Conservation (phyloP, 768 basidiomycete genomes). For the Trametes coccinea region DNA sequence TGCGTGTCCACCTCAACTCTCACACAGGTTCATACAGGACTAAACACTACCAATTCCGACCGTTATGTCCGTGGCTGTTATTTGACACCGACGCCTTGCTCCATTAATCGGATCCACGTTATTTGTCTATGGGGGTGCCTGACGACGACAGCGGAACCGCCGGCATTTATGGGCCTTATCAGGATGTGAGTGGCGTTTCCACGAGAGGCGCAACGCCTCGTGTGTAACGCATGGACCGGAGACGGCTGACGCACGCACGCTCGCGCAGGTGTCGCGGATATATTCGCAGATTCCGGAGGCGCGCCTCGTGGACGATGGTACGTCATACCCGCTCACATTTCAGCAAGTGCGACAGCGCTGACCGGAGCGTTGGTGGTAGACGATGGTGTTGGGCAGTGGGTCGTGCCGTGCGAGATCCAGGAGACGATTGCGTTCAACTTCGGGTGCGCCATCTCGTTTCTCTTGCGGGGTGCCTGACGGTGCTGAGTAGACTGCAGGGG, state of each 20-base stretch:
- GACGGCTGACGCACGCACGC: background rate
- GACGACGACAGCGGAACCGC: conserved; percentile 53
- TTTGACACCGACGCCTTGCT: background rate
- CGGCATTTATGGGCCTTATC: conserved; percentile 76
- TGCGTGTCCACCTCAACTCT: conserved; percentile 37
- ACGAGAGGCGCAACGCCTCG: background rate
- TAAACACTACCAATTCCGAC: too few species aligned
- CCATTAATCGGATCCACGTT: background rate
- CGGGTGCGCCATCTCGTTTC: conserved; percentile 46
- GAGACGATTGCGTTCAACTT: conserved; percentile 66
- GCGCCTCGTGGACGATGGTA: conserved; percentile 66
- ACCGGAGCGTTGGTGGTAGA: background rate
- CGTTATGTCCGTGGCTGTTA: too few species aligned
- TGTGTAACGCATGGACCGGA: background rate
- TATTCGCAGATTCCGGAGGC: conserved; percentile 60
- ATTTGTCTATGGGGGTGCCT: conserved; percentile 1
- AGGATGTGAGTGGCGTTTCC: conserved; percentile 52
- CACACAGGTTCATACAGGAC: background rate
- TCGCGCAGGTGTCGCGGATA: conserved; percentile 60
- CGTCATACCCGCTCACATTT: conserved; percentile 20
- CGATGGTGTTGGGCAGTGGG: conserved; percentile 60
- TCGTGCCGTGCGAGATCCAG: conserved; percentile 65
- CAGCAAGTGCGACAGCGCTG: conserved; percentile 28
- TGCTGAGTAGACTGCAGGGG: conserved; percentile 32
- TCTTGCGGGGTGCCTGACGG: background rate